Conservation (phyloP, 257 asterid species). For the Nicotiana paniculata region DNA sequence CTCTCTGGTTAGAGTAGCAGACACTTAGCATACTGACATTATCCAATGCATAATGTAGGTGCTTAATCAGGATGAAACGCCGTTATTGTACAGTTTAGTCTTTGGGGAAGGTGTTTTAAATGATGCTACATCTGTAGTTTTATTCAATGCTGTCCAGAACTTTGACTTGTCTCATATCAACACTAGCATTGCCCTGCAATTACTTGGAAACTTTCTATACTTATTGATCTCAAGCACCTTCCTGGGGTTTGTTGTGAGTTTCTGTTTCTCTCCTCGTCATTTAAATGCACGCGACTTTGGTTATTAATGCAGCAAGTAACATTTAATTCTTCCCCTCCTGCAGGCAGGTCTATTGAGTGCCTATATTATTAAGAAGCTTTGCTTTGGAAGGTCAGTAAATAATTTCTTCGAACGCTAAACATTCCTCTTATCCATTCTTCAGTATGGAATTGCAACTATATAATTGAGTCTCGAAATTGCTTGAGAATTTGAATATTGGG, state of each 20-base stretch:
- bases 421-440: background rate
- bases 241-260: slow-evolving; percentile 72
- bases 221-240: slow-evolving; percentile 65
- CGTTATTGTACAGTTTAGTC: slow-evolving; percentile 86
- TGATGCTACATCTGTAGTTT: slow-evolving; percentile 94
- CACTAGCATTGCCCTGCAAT: slow-evolving; percentile 44
- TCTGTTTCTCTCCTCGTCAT: slow-evolving; percentile 1
- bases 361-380: slow-evolving; percentile 76
- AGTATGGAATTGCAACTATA: no score
- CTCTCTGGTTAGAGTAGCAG: background rate
- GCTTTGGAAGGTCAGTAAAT: slow-evolving; percentile 74
- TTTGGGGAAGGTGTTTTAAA: slow-evolving; percentile 98
- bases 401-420: background rate
- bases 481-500: no score
- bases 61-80: slow-evolving; percentile 92
- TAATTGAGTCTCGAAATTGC: no score
- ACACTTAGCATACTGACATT: background rate
- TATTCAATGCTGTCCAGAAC: slow-evolving; percentile 89
- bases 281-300: background rate
- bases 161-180: slow-evolving; percentile 73
- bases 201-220: slow-evolving; percentile 69
- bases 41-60: slow-evolving; percentile 42
- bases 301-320: background rate
- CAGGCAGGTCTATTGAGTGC: slow-evolving; percentile 94
- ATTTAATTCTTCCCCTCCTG: slow-evolving; percentile 18